These are phyloP conservation scores for Cladophialophora immunda DNA, from an alignment of 2,329 filamentous ascomycete species.

Conservation along the genomic window DNA sequence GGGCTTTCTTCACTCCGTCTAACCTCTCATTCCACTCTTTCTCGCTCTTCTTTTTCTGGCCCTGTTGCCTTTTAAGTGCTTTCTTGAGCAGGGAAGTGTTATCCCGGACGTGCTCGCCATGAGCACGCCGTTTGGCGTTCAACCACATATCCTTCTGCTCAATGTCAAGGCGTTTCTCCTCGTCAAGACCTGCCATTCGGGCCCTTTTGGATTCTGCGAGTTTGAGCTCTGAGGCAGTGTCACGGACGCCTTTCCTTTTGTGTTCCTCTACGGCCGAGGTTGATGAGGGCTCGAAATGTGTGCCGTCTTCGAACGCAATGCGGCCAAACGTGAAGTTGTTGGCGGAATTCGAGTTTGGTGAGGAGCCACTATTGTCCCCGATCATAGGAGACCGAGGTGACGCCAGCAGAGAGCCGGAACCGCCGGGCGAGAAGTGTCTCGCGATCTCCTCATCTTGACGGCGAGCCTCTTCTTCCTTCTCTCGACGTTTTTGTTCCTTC, in stretches of 20 bases:
- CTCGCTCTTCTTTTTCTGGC: constrained; percentile 88
- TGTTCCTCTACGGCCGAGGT: constrained; percentile 64
- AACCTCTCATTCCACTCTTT: constrained; percentile 82
- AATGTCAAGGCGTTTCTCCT: constrained; percentile 82
- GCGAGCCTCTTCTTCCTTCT: constrained; percentile 79
- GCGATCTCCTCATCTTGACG: constrained; percentile 66
- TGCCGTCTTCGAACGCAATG: constrained; percentile 88
- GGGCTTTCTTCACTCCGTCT: constrained; percentile 76
- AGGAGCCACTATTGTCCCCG: constrained; percentile 20
- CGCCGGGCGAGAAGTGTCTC: constrained; percentile 63
- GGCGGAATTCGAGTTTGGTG: constrained; percentile 40
- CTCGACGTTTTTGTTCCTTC: constrained; percentile 79
- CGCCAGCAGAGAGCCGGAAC: constrained; percentile 65
- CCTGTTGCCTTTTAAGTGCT: constrained; percentile 91
- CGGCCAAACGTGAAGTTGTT: constrained; percentile 89
- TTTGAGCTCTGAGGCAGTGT: constrained; percentile 84
- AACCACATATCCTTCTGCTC: constrained; percentile 95
- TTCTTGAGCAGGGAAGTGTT: constrained; percentile 90
- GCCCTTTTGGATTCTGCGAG: constrained; percentile 87
- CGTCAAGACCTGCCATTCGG: constrained; percentile 77
- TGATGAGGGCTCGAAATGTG: constrained; percentile 75
- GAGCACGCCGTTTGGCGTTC: constrained; percentile 84
- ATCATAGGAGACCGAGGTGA: constrained; percentile 61
- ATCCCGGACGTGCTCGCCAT: constrained; percentile 88
- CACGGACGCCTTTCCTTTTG: constrained; percentile 83